These are phyloP conservation scores for Thalassiosira ordinaria DNA, from an alignment of 352 stramenopile species.

Conservation along the genomic window DNA sequence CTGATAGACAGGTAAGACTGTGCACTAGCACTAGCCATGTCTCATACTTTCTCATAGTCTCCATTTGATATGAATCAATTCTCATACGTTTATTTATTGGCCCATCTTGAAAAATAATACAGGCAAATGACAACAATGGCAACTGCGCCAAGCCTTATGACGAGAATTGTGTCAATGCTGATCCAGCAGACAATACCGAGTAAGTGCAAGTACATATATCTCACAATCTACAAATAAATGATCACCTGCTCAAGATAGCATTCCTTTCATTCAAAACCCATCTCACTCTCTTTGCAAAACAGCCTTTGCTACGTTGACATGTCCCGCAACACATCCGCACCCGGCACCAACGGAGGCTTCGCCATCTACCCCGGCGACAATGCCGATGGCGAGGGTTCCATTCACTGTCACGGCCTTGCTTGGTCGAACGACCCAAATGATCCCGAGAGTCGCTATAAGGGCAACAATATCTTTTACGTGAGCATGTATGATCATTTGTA, in stretches of 20 bases:
- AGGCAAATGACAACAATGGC: slow-evolving; percentile 68
- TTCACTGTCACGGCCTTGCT: slow-evolving; percentile 75
- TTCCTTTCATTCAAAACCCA: too few relatives aligned
- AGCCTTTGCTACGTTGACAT: slow-evolving; percentile 68
- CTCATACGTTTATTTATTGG: too few relatives aligned
- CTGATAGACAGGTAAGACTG: slow-evolving; percentile 72
- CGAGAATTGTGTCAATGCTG: slow-evolving; percentile 63
- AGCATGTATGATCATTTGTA: slow-evolving; percentile 81
- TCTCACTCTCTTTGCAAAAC: too few relatives aligned
- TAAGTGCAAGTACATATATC: too few relatives aligned
- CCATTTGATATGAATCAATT: too few relatives aligned
- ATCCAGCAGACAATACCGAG: slow-evolving; percentile 70
- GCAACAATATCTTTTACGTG: slow-evolving; percentile 75
- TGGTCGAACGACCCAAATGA: slow-evolving; percentile 58
- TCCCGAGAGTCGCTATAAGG: slow-evolving; percentile 42
- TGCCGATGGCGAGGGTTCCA: slow-evolving; percentile 48
- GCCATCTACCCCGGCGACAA: slow-evolving; percentile 31
- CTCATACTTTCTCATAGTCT: neutral
- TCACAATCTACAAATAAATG: too few relatives aligned
- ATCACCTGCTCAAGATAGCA: too few relatives aligned
- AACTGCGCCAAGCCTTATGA: slow-evolving; percentile 62
- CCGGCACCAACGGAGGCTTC: neutral
- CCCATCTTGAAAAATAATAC: too few relatives aligned
- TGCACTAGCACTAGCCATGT: too few relatives aligned
- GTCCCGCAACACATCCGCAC: slow-evolving; percentile 7